These are phyloP conservation scores for Ploettnerulaceae sp. DNA, from an alignment of 2,329 filamentous ascomycete species.

Conservation along the genomic window DNA sequence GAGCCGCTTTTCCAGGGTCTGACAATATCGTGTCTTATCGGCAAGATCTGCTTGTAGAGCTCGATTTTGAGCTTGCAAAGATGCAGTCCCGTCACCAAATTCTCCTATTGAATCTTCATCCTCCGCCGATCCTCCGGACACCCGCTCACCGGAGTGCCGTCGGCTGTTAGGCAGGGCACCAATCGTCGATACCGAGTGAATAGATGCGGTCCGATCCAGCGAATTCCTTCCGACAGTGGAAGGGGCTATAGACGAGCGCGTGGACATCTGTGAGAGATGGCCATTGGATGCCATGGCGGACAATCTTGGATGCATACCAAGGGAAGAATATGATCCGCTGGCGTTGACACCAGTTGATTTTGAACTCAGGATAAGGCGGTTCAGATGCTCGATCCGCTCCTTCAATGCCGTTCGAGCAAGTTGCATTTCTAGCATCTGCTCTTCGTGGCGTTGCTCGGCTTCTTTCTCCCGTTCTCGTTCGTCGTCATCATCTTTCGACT, in stretches of 20 bases:
- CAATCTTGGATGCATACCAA: conserved; percentile 59
- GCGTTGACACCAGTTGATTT: conserved; percentile 92
- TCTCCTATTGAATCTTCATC: conserved; percentile 72
- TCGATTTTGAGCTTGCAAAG: conserved; percentile 75
- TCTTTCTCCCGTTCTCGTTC: conserved; percentile 73
- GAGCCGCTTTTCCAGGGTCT: conserved; percentile 85
- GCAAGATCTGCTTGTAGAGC: conserved; percentile 90
- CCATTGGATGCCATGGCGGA: conserved; percentile 39
- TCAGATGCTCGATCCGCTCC: conserved; percentile 94
- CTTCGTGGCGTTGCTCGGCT: conserved; percentile 81
- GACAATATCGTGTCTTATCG: conserved; percentile 97
- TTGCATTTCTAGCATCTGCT: conserved; percentile 98
- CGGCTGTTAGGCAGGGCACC: conserved; percentile 25
- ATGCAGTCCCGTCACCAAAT: conserved; percentile 81
- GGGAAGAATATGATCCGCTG: conserved; percentile 64
- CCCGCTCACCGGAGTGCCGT: conserved; percentile 26
- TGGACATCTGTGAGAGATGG: conserved; percentile 49
- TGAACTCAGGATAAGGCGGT: conserved; percentile 88
- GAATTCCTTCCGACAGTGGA: conserved; percentile 44
- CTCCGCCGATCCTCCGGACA: conserved; percentile 36
- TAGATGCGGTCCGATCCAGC: conserved; percentile 61
- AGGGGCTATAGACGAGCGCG: conserved; percentile 65
- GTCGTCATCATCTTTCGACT: conserved; percentile 60
- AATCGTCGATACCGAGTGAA: conserved; percentile 48
- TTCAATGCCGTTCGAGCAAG: conserved; percentile 91